phyloP scores from a whole-genome alignment of 805 yeast genomes.

The Pichia californica region DNA sequence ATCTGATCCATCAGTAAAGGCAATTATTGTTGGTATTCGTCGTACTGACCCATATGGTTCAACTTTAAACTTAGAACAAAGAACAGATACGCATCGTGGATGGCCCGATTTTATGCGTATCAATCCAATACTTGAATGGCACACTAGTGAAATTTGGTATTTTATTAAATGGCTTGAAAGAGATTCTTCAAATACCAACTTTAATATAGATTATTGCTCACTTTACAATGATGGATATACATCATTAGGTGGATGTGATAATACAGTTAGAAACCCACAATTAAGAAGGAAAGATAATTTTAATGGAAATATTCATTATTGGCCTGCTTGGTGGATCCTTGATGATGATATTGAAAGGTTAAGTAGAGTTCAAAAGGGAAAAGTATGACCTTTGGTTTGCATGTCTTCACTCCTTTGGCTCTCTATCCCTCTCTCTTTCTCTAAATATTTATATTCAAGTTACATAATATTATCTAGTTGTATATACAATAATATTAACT shows the following conservation, averaged over 20 bases:
- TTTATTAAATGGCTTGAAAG: conserved; percentile 39
- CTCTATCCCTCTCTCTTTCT: too few species aligned
- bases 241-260: conserved; percentile 72
- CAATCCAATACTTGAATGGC: conserved; percentile 90
- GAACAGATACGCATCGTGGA: conserved; percentile 73
- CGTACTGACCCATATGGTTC: conserved; percentile 81
- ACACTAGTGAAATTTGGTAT: conserved; percentile 77
- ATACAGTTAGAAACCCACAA: conserved; percentile 69
- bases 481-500: background rate
- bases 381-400: too few species aligned
- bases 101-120: conserved; percentile 87
- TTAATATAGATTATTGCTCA: conserved; percentile 45
- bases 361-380: conserved; percentile 25
- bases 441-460: background rate
- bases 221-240: conserved; percentile 85
- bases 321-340: conserved; percentile 52
- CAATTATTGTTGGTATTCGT: conserved; percentile 84
- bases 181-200: conserved; percentile 41
- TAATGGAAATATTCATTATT: conserved; percentile 18
- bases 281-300: conserved; percentile 23
- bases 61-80: conserved; percentile 50
- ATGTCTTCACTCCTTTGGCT: too few species aligned
- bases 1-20: conserved; percentile 47
- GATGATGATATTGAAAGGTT: conserved; percentile 56
- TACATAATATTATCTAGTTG: background rate